Conservation (phyloP, 257 asterid species). For the Solanum virginianum region DNA sequence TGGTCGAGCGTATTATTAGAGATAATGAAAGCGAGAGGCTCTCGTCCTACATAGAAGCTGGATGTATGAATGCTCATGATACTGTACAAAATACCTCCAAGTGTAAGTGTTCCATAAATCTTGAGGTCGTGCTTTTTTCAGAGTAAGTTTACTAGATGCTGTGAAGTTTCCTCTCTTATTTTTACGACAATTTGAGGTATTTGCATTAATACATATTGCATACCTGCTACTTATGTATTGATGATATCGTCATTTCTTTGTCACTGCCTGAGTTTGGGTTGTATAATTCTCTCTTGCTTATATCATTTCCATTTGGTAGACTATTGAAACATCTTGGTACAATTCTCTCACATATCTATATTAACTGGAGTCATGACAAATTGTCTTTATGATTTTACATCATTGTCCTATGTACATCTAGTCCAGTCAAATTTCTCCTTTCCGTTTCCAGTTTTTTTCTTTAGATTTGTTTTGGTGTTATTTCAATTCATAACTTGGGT, state of each 20-base stretch:
- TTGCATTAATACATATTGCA: background rate
- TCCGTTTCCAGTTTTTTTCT: background rate
- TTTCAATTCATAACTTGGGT: constrained; percentile 14
- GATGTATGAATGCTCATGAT: constrained; percentile 39
- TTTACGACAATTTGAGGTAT: background rate
- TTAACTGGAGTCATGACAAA: background rate
- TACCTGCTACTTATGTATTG: background rate
- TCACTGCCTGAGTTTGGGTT: background rate
- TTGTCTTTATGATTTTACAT: background rate
- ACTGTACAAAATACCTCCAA: constrained; percentile 34
- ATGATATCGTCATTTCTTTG: background rate
- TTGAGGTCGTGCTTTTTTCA: background rate
- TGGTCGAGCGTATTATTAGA: constrained; percentile 36
- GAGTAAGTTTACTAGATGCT: background rate
- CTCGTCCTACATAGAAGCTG: constrained; percentile 51
- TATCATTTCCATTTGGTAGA: background rate
- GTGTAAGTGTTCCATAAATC: constrained; percentile 36
- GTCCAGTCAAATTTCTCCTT: background rate
- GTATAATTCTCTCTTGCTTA: background rate
- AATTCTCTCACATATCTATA: background rate
- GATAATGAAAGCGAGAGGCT: constrained; percentile 50
- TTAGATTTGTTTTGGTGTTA: background rate
- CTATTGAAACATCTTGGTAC: background rate
- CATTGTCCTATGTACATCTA: background rate
- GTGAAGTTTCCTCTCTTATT: background rate